Evolutionary conservation across 2,329 filamentous ascomycete genomes (phyloP), one percentile per base, ranked within the genome.

Genomic region (Sporothrix schenckii): DNA sequence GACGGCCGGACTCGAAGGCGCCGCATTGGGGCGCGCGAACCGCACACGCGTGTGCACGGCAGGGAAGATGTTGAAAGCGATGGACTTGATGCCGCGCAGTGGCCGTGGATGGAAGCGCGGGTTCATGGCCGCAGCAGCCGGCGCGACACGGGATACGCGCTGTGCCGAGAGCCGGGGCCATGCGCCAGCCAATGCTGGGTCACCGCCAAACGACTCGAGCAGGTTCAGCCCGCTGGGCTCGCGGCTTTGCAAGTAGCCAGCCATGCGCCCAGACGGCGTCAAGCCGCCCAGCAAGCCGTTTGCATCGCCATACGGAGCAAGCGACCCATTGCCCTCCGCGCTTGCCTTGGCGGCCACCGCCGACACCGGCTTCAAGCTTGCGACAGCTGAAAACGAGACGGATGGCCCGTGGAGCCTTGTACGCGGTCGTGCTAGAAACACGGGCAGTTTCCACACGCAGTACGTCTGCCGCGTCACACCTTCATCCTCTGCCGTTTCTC

Each of bases 81-180:
- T 83, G 70, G 86, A 86, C 65, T 88, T 86, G 4, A 89, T 84
- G 10, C 68, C 68, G 5, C 86, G 86, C 69, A 94, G 84, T 3
- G 90, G 88, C 52, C 87, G 87, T 71, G 87, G 82, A 52, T 85
- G 80, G 50, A 49, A 56, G n/a, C 58, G 66, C 3, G 67, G 70
- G 14, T 68, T 34, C 21, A 87, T 30, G 84, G 82, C 65, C 88
- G 86, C 2, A 89, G 88, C 54, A 87, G 69, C 84, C 5, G 91
- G 92, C 7, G 89, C 88, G 4, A 94, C 90, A 72, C 90, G 87
- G 54, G 90, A 92, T 47, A 94, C 91, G 63, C 91, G 85, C 72
- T 91, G 83, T 5, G 92, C 91, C 11, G 91, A 93, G 2, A 95
- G 83, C 41, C 87, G 86, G 61, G 92, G 90, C 74, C 85, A 84